Evolutionary conservation across 768 basidiomycete species (phyloP), one percentile per base, ranked within the genome.

Genomic region (Infundibulicybe gibba): DNA sequence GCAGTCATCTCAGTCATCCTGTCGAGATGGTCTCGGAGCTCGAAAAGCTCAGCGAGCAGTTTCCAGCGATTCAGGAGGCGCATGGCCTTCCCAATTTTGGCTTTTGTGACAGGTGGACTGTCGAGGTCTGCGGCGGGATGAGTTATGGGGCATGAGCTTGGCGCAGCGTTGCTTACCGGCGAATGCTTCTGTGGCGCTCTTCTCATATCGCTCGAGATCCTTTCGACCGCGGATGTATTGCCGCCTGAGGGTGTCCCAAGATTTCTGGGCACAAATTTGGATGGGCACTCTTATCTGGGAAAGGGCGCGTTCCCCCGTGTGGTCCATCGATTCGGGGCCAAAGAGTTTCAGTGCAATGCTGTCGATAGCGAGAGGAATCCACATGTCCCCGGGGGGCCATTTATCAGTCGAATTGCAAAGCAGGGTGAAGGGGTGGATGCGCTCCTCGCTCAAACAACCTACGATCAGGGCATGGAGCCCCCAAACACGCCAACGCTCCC

Each of bases 381-480:
- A 56, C 2, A 16, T 32, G 2, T 47, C 43, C 2, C 43, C 34
- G 10, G 31, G 34, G 2, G 53, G 53, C 55, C 55, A 56, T 3
- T 31, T 17, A 2, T 30, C 43, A 6, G 40, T 39, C 0, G 41
- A n/a, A 17, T 42, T 15, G 5, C 32, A 14, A 5, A 52, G 31
- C n/a, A 59, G 37, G 5, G 32, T 19, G 30, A 49, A 13, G 1
- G 55, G 55, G 43, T 57, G 57, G 30, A 55, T 30, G 8, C 48
- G 47, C 3, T 31, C 17, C 2, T 47, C 49, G 6, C 34, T 44
- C 1, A 61, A 39, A 12, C 44, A 44, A 2, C 41, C 12, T 12
- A 53, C 40, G 34, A 61, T 46, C 1, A 43, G 2, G 12, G 11
- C 42, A 35, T 60, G 55, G 20, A 60, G 52, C 3, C 46, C 38